Evolutionary conservation across 805 yeast species (phyloP), one percentile per base, ranked within the genome.

Genomic region (Candida alai): DNA sequence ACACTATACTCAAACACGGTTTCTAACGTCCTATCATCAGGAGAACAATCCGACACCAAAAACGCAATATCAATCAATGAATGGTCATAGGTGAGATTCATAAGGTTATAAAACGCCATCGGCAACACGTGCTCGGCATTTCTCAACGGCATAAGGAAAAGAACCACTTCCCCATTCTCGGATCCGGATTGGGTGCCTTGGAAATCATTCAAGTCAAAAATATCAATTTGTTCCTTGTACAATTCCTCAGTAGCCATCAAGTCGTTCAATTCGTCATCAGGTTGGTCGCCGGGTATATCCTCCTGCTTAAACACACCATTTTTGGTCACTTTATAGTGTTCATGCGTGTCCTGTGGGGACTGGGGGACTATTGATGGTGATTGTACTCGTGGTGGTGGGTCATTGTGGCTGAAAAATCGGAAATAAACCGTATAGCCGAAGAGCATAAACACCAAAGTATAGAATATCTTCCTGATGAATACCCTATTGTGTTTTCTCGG

Each of bases 11-110:
- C 80, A 42, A 78, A 70, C 12, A 83, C 67, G 1, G 79, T 71
- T 39, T 80, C 82, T 44, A 82, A 56, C 1, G 93, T 84, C 17
- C 65, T 65, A 48, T 84, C 93, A 18, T 60, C 65, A n/a, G 67
- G 67, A 1, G 88, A 76, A 49, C 93, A 84, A 58, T 84, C 95
- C 41, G 86, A 78, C 3, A 84, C 89, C 49, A 84, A 64, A 49
- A 84, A 84, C 12, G 88, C 89, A 40, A 84, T 66, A 59, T 86
- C 95, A 35, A 86, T 80, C 42, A 84, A 61, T 16, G 74, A 70
- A 53, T 87, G 96, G 36, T 84, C 87, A 53, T 86, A 86, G 1
- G 94, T 84, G 58, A 86, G 64, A 56, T 86, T 85, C 90, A 83
- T 84, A 58, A 86, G 62, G 58, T 86, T 84, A 49, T 80, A 80